Evolutionary conservation across 352 stramenopile species (phyloP).

Genomic region (Pythium chondricola): DNA sequence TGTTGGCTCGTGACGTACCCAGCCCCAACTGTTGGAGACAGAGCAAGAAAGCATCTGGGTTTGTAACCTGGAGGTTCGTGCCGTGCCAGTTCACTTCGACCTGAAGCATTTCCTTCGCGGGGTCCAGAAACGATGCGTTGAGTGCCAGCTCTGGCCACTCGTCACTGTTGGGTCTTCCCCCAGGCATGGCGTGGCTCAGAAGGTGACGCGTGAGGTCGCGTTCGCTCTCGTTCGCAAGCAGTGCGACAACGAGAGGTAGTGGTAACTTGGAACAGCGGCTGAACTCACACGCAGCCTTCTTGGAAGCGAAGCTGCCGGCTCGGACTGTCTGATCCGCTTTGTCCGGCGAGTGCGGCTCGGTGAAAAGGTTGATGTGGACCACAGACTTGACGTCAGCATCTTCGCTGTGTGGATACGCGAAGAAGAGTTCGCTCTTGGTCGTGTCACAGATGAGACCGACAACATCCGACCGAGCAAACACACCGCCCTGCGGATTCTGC

Average conservation of each 20-base stretch:
- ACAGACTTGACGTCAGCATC: slow-evolving; percentile 18
- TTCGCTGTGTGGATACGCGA: slow-evolving; percentile 13
- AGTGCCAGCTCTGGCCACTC: slow-evolving; percentile 59
- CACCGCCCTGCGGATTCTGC: slow-evolving; percentile 46
- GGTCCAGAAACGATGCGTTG: slow-evolving; percentile 47
- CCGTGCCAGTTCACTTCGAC: slow-evolving; percentile 57
- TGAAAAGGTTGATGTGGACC: slow-evolving; percentile 10
- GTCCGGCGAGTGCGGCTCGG: neutral
- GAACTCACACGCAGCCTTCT: slow-evolving; percentile 5
- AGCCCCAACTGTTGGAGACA: slow-evolving; percentile 55
- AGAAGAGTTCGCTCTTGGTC: slow-evolving; percentile 21
- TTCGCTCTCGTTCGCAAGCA: slow-evolving; percentile 65
- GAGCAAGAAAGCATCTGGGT: slow-evolving; percentile 55
- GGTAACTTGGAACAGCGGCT: slow-evolving; percentile 43
- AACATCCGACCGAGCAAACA: slow-evolving; percentile 42
- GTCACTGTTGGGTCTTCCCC: slow-evolving; percentile 16
- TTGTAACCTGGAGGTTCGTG: slow-evolving; percentile 38
- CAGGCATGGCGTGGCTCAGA: slow-evolving; percentile 27
- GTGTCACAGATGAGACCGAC: slow-evolving; percentile 29
- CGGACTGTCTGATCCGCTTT: neutral
- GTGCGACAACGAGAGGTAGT: slow-evolving; percentile 42
- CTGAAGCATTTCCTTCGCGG: slow-evolving; percentile 31
- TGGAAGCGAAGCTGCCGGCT: no score
- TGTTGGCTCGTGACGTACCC: slow-evolving; percentile 35
- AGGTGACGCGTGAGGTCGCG: slow-evolving; percentile 40